These are phyloP conservation scores for Diphasiastrum complanatum DNA, from an alignment of 83 land plant genomes.

Conservation along the genomic window DNA sequence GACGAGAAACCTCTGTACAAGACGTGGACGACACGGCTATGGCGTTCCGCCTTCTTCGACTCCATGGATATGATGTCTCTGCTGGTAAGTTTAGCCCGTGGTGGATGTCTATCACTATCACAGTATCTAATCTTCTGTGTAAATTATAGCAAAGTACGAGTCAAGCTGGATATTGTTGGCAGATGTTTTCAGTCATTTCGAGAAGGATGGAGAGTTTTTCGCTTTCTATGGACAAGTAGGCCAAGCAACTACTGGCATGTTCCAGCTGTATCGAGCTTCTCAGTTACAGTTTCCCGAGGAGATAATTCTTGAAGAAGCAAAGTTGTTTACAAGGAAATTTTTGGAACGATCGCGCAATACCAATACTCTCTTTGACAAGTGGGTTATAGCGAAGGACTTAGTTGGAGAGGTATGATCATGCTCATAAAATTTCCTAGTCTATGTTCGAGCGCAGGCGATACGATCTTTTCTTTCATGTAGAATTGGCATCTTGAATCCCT, in stretches of 20 bases:
- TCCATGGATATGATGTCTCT: conserved; percentile 35
- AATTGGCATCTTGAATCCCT: too few species aligned
- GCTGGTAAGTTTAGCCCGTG: conserved; percentile 18
- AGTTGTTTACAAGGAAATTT: conserved; percentile 8
- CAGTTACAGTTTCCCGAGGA: conserved; percentile 31
- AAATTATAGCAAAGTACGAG: not conserved
- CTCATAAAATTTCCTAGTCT: too few species aligned
- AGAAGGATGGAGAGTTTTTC: conserved; percentile 27
- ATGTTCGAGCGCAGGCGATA: too few species aligned
- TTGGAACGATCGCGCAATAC: conserved; percentile 4
- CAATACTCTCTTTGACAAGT: conserved; percentile 25
- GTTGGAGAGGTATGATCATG: conserved; percentile 41
- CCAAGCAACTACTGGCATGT: conserved; percentile 32
- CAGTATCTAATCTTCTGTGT: not conserved
- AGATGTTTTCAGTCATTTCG: conserved; percentile 30
- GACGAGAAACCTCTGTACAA: conserved; percentile 14
- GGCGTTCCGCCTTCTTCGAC: conserved; percentile 31
- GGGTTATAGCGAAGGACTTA: conserved; percentile 28
- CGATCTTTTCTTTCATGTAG: too few species aligned
- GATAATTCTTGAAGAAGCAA: conserved; percentile 28
- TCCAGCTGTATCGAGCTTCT: conserved; percentile 29
- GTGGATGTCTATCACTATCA: not conserved
- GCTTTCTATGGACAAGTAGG: conserved; percentile 26
- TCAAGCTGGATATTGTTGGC: not conserved
- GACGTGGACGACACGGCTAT: conserved; percentile 38